Percentiles rank a stretch among this genome's conserved stretches.
Evolutionary conservation across 371 early-diverging fungal species (phyloP).

Genomic region (Mortierella sp.): DNA sequence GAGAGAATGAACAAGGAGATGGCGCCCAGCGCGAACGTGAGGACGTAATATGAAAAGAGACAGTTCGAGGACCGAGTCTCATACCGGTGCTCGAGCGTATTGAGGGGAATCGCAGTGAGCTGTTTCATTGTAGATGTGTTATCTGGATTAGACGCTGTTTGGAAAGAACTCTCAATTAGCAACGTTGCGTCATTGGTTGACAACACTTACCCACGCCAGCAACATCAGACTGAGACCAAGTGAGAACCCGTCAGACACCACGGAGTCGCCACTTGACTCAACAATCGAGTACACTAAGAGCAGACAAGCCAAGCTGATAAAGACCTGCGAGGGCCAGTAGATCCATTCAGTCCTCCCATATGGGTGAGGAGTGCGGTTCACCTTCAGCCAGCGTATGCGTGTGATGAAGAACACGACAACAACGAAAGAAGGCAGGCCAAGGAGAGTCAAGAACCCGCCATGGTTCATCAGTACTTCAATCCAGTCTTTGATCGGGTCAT

Average conservation of each 20-base stretch:
- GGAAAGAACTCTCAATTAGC: background rate
- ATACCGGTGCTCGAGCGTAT: slow-evolving; percentile 30
- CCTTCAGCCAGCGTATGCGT: slow-evolving; percentile 15
- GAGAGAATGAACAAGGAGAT: slow-evolving; percentile 27
- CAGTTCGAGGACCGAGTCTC: slow-evolving; percentile 35
- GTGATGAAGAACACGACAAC: slow-evolving; percentile 10
- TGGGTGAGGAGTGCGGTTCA: slow-evolving; percentile 8
- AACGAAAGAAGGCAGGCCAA: slow-evolving; percentile 28
- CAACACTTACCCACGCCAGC: slow-evolving; percentile 15
- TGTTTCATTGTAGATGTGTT: background rate
- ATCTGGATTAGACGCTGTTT: too few species aligned
- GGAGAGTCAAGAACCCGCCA: slow-evolving; percentile 23
- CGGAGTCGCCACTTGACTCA: background rate
- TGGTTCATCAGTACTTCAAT: slow-evolving; percentile 24
- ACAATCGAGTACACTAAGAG: background rate
- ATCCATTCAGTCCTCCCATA: slow-evolving; percentile 38
- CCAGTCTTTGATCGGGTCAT: slow-evolving; percentile 31
- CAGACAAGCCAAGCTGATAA: slow-evolving; percentile 11
- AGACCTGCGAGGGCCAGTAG: slow-evolving; percentile 44
- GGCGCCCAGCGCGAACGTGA: background rate
- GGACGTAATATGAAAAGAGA: slow-evolving; percentile 16
- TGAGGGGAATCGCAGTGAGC: slow-evolving; percentile 21
- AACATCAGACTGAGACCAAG: slow-evolving; percentile 7
- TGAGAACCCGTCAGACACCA: slow-evolving; percentile 4
- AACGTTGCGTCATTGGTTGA: background rate